Evolutionary conservation across 129 eudicot species (phyloP).

Genomic region (Artemisia argyi): DNA sequence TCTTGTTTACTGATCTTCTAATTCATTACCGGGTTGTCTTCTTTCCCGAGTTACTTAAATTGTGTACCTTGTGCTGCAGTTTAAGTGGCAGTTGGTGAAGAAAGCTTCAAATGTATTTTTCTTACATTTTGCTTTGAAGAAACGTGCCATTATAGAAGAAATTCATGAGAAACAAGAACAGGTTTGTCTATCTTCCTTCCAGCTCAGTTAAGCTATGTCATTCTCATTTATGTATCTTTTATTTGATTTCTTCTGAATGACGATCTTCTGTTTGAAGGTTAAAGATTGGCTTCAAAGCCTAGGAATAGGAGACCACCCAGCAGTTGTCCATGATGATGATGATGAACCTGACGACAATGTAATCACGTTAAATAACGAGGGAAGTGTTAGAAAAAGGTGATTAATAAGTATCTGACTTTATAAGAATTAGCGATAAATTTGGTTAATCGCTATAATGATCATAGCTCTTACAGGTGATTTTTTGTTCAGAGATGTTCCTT

Average conservation of each 20-base stretch:
- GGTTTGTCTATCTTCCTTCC: slow-evolving; percentile 40
- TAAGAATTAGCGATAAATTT: slow-evolving; percentile 22
- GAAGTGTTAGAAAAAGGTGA: slow-evolving; percentile 77
- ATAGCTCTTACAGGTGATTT: slow-evolving; percentile 78
- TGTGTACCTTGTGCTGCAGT: slow-evolving; percentile 43
- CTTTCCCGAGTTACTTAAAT: slow-evolving; percentile 14
- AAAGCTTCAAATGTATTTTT: slow-evolving; percentile 89
- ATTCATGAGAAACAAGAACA: slow-evolving; percentile 98
- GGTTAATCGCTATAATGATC: slow-evolving; percentile 48
- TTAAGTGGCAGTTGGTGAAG: slow-evolving; percentile 93
- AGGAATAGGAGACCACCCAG: slow-evolving; percentile 82
- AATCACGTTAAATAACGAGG: slow-evolving; percentile 62
- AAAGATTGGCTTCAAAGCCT: slow-evolving; percentile 96
- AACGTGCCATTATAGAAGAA: slow-evolving; percentile 87
- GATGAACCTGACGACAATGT: slow-evolving; percentile 83
- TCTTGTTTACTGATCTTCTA: slow-evolving; percentile 8
- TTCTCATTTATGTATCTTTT: slow-evolving; percentile 1
- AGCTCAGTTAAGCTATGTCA: not conserved
- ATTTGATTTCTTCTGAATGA: not conserved
- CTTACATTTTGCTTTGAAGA: slow-evolving; percentile 88
- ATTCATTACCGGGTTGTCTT: not conserved
- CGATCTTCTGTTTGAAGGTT: slow-evolving; percentile 48
- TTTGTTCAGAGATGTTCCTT: slow-evolving; percentile 99
- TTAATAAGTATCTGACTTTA: slow-evolving; percentile 31
- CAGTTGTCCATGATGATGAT: slow-evolving; percentile 75